phyloP scores from a whole-genome alignment of 2,329 filamentous ascomycete genomes.

The Trichoderma asperellum region DNA sequence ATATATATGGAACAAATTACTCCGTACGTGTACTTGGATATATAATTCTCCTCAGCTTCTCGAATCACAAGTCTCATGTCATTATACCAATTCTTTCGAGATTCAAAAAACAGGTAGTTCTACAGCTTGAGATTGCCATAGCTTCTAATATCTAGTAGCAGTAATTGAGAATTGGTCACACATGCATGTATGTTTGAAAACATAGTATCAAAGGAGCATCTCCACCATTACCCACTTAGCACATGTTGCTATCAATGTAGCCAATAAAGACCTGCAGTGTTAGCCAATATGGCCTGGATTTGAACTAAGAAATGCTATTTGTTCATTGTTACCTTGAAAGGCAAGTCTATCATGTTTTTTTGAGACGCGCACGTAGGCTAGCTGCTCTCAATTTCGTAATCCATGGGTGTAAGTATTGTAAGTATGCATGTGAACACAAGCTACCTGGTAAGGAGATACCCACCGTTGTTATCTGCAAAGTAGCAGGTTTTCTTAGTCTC shows the following conservation, averaged over 20 bases:
- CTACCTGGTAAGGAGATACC: neutral
- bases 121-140: fast-evolving
- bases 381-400: neutral
- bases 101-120: neutral
- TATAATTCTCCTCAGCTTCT: too few species aligned
- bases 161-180: neutral
- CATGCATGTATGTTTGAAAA: neutral
- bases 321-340: neutral
- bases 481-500: too few species aligned
- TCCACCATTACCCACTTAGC: neutral
- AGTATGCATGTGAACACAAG: neutral
- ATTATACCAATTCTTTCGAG: neutral
- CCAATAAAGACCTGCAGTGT: neutral
- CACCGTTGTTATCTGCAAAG: neutral
- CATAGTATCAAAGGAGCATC: neutral
- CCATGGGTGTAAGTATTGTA: too few species aligned
- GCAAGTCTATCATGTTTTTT: neutral
- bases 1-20: too few species aligned
- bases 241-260: neutral
- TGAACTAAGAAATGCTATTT: neutral
- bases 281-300: neutral
- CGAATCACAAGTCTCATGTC: neutral
- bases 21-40: too few species aligned
- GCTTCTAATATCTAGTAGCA: neutral
- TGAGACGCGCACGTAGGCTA: neutral